A percentile compares a stretch with the other conserved stretches of the same genome.
Evolutionary conservation across 257 asterid species (phyloP).

Genomic region (Sherardia arvensis): DNA sequence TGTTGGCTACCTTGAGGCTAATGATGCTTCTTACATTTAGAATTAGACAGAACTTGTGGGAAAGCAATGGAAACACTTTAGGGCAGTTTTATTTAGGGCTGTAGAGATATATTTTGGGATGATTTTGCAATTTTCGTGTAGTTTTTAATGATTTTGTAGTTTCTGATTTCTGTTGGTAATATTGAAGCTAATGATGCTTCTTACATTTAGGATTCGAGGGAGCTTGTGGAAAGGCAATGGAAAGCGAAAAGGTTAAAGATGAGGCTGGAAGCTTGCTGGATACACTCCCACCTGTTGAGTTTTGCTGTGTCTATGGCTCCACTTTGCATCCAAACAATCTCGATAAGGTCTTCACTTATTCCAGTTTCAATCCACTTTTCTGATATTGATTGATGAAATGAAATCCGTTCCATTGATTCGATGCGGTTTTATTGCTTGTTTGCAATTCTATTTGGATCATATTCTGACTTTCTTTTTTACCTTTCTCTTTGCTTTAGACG

Average conservation of each 20-base stretch:
- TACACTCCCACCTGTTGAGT: conserved; percentile 72
- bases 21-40: not conserved
- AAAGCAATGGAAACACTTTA: conserved; percentile 8
- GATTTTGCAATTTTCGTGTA: not conserved
- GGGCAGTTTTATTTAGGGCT: not conserved
- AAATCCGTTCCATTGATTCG: not conserved
- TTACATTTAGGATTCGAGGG: not conserved
- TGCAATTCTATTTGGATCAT: not conserved
- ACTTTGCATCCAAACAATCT: conserved; percentile 72
- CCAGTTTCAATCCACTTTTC: not conserved
- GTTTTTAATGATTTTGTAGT: not conserved
- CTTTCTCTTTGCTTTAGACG: conserved; percentile 23
- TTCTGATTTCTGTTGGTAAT: not conserved
- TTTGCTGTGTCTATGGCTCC: conserved; percentile 77
- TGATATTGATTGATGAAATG: not conserved
- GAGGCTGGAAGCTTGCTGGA: conserved; percentile 41
- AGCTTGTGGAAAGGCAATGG: conserved; percentile 23
- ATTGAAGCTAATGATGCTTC: not conserved
- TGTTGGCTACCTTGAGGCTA: not conserved
- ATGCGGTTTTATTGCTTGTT: not conserved
- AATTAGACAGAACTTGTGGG: not conserved
- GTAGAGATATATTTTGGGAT: not conserved
- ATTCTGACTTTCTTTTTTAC: not conserved
- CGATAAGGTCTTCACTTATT: conserved; percentile 41
- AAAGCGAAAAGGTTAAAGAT: conserved; percentile 17